Conservation (phyloP, 2,329 filamentous ascomycete species). For the Trichoderma sp. region DNA sequence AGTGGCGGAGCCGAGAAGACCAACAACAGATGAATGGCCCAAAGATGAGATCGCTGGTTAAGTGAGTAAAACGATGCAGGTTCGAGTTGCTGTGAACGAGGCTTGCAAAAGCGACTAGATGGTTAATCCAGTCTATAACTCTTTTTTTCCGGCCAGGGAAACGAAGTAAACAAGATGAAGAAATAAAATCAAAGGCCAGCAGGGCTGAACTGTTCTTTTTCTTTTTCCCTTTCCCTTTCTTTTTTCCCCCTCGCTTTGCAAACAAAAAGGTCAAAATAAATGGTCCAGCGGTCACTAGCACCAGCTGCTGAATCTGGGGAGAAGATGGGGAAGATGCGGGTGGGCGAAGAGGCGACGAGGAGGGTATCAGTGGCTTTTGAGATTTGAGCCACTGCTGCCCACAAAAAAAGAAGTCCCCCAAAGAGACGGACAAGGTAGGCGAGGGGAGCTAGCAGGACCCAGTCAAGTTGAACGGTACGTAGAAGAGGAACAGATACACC, state of each 20-base stretch:
- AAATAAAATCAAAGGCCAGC: neutral
- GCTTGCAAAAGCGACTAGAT: constrained; percentile 15
- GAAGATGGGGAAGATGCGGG: constrained; percentile 24
- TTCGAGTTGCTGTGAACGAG: neutral
- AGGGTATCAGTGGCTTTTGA: constrained; percentile 33
- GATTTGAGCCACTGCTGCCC: constrained; percentile 23
- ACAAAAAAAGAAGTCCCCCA: constrained; percentile 7
- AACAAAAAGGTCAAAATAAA: constrained; percentile 1
- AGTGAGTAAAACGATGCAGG: neutral
- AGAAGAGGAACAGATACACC: constrained; percentile 25
- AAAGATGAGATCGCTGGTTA: neutral
- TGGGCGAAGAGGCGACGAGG: constrained; percentile 15
- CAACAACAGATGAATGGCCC: constrained; percentile 4
- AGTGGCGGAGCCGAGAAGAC: constrained; percentile 4
- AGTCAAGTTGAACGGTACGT: constrained; percentile 14
- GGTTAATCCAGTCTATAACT: constrained; percentile 3
- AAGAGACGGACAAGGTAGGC: constrained; percentile 12
- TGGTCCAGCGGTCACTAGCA: neutral
- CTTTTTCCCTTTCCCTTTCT: no score
- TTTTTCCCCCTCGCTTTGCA: neutral
- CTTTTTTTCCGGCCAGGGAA: constrained; percentile 6
- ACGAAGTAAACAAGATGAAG: neutral
- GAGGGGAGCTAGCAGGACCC: constrained; percentile 24
- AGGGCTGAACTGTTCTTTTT: neutral
- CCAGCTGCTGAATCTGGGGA: constrained; percentile 22